Evolutionary conservation across 2,329 filamentous ascomycete species (phyloP), one percentile per base, ranked within the genome.

Genomic region (Alternaria brassicicola): DNA sequence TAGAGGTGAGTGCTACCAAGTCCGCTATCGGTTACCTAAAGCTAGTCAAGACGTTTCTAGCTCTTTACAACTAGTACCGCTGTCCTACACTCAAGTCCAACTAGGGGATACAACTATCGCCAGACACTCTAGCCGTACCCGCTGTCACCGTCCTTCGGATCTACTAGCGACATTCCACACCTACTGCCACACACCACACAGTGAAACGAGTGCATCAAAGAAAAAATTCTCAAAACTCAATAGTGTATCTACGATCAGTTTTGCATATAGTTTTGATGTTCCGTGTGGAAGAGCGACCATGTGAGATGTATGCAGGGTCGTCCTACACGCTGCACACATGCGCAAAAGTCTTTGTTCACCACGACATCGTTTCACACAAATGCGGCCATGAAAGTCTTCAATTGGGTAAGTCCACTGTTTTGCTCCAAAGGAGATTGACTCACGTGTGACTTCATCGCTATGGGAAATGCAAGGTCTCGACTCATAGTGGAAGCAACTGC

Each of bases 401-500:
- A 28, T 38, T 2, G 42, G 52, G 52, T 54, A 28, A 38, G 33
- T 39, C 10, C 12, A 1, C 10, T 10, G 3, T 39, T 6, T 12
- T 25, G 26, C 15, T 39, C 9, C 12, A 9, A 21, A 8, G 2
- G 3, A 25, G 41, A 25, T 53, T 1, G 41, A 23, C 42, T 38
- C 13, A 47, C 25, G 5, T 23, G 7, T 17, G 33, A 4, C 28
- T n/a, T 39, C 6, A 1, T 31, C 30, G 2, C 17, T 30, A 1
- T 54, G 48, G 42, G 6, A 30, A 48, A 9, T 54, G 52, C 42
- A 28, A 47, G 33, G 35, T 48, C 19, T 31, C 33, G 23, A 47
- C 33, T 5, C 43, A 54, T 9, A 49, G 52, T 17, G 42, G 52
- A 10, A 54, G 33, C 25, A 10, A 54, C 28, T 54, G 52, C 35